Conservation (phyloP, 2,329 filamentous ascomycete species). For the Aciculosporium take region DNA sequence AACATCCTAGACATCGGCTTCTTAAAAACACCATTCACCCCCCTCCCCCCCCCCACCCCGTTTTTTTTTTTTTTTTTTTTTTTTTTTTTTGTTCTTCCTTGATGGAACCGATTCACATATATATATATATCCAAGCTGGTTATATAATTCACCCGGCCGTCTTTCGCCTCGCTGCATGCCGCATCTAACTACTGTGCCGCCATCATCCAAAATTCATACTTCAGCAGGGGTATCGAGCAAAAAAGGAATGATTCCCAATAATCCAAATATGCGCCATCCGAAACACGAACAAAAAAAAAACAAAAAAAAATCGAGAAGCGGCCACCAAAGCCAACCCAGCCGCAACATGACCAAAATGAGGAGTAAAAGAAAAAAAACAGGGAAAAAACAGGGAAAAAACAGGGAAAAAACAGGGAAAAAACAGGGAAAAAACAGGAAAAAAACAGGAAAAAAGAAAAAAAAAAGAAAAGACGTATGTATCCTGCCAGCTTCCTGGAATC, state of each 20-base stretch:
- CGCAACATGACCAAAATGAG: not conserved
- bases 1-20: no score
- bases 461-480: not conserved
- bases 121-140: not conserved
- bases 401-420: not conserved
- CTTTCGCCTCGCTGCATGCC: not conserved
- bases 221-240: conserved; percentile 9
- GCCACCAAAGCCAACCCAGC: no score
- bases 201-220: not conserved
- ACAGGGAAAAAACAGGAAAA: not conserved
- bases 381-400: not conserved
- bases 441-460: not conserved
- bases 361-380: not conserved
- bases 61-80: no score
- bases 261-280: conserved; percentile 6
- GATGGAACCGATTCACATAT: no score
- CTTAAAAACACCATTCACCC: no score
- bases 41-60: no score
- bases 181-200: not conserved
- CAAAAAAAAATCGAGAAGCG: no score
- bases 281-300: not conserved
- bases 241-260: conserved; percentile 8
- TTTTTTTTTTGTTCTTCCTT: no score
- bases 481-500: not conserved
- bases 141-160: not conserved